Evolutionary conservation across 176 grass and related monocot species (phyloP).

Genomic region (Musa acuminata): DNA sequence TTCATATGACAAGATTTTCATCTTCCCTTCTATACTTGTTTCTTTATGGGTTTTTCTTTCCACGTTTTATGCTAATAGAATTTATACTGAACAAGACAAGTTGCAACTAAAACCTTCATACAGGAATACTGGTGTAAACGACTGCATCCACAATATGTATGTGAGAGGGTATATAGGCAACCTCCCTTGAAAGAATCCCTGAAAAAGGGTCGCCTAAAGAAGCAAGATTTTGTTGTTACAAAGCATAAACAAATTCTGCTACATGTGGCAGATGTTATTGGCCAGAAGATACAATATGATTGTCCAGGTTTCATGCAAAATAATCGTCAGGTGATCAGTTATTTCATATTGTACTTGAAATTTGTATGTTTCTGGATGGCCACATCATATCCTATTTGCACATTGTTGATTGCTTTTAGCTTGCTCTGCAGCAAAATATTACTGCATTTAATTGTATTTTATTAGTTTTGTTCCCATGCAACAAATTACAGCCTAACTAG

Average conservation of each 20-base stretch:
- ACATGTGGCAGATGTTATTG: constrained; percentile 65
- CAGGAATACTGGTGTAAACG: constrained; percentile 99
- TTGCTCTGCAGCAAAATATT: background rate
- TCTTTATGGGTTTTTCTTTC: background rate
- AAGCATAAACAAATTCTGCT: constrained; percentile 77
- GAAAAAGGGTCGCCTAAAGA: constrained; percentile 68
- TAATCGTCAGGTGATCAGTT: constrained; percentile 59
- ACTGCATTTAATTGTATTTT: background rate
- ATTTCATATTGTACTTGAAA: background rate
- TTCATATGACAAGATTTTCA: background rate
- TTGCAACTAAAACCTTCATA: background rate
- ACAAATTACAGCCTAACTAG: background rate
- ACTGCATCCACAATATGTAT: constrained; percentile 90
- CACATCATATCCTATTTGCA: constrained; percentile 1
- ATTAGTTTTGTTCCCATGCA: background rate
- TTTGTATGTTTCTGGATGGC: constrained; percentile 11
- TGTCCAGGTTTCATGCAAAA: constrained; percentile 80
- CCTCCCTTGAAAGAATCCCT: constrained; percentile 72
- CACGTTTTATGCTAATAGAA: background rate
- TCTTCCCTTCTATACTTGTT: background rate
- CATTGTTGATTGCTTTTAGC: background rate
- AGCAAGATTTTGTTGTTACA: constrained; percentile 83
- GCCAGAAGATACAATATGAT: constrained; percentile 77
- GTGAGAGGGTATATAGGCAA: constrained; percentile 87
- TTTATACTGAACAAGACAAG: background rate